Conservation (phyloP, 1,284 basidiomycete species). For the Cutaneotrichosporon sp. region DNA sequence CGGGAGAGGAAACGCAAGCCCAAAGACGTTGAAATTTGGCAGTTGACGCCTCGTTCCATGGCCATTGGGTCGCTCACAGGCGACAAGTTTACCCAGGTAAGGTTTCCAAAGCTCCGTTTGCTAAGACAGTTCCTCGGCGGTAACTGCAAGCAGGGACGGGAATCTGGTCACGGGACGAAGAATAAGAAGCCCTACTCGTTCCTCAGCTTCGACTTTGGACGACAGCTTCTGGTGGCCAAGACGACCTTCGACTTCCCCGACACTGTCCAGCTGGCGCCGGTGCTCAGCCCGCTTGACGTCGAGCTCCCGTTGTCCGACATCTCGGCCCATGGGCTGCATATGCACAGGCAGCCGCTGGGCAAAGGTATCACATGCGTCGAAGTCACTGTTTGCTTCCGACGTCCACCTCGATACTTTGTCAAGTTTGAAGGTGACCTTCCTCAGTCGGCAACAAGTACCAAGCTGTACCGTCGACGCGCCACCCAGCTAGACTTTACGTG, state of each 20-base stretch:
- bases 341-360: slow-evolving; percentile 5
- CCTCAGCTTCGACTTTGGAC: slow-evolving; percentile 37
- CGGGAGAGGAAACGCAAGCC: neutral
- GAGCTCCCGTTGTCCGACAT: slow-evolving; percentile 42
- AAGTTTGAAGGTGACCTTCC: slow-evolving; percentile 15
- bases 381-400: slow-evolving; percentile 32
- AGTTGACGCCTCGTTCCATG: slow-evolving; percentile 2
- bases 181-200: slow-evolving; percentile 15
- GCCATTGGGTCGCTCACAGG: slow-evolving; percentile 4
- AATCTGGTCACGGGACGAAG: neutral
- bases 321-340: slow-evolving; percentile 31
- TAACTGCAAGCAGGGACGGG: neutral
- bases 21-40: neutral
- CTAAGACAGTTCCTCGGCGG: neutral
- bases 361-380: slow-evolving; percentile 16
- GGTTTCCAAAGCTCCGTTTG: neutral
- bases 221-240: slow-evolving; percentile 29
- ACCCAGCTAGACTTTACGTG: slow-evolving; percentile 41
- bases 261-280: slow-evolving; percentile 18
- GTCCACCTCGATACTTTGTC: slow-evolving; percentile 39
- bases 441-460: neutral
- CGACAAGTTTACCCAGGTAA: slow-evolving; percentile 1
- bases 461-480: slow-evolving; percentile 28
- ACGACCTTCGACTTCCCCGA: neutral
- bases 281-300: slow-evolving; percentile 34